Evolutionary conservation across 2,329 filamentous ascomycete genomes (phyloP), one percentile per base, ranked within the genome.

Genomic region (Drechslerella stenobrocha): DNA sequence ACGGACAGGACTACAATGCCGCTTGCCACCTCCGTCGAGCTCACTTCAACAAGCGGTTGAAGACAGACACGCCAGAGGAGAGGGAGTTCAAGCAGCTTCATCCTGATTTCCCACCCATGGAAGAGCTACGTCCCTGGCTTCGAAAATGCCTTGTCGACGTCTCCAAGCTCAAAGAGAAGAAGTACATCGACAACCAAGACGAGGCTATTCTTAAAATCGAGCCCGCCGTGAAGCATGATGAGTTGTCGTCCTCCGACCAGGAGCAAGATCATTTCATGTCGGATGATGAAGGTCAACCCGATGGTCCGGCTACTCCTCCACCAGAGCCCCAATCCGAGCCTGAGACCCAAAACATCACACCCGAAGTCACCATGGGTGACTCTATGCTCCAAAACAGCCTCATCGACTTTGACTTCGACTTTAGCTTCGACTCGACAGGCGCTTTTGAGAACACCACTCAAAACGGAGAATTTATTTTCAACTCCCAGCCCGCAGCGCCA

Each of bases 1-100:
- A 97, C 73, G 88, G 88, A 2, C 89, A 88, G 13, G 93, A 96
- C 78, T 96, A 97, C 78, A 97, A 97, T 73, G 92, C 91, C 0
- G 90, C 90, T 0, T 92, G 90, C 0, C 92, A 97, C 75, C 81
- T 97, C 6, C 83, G 91, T 40, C 85, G 92, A 50, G 87, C 87
- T 0, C 92, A 97, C 75, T 97, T 96, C 80, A 88, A 87, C 74
- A 86, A 65, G 8, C 70, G 72, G 51, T 45, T 48, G 32, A 69
- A 70, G 51, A 71, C 65, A 24, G 70, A 64, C 57, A 70, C 64
- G 46, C 58, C 65, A 53, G 69, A 66, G 45, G 52, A 71, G 45
- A 70, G 63, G 53, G 58, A 67, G 48, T 59, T 69, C 56, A 67
- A 70, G 24, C 67, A 70, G 20, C 42, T 63, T 35, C 37, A 55